phyloP scores from a whole-genome alignment of 495 filamentous ascomycete species.

The Pyronema omphalodes region DNA sequence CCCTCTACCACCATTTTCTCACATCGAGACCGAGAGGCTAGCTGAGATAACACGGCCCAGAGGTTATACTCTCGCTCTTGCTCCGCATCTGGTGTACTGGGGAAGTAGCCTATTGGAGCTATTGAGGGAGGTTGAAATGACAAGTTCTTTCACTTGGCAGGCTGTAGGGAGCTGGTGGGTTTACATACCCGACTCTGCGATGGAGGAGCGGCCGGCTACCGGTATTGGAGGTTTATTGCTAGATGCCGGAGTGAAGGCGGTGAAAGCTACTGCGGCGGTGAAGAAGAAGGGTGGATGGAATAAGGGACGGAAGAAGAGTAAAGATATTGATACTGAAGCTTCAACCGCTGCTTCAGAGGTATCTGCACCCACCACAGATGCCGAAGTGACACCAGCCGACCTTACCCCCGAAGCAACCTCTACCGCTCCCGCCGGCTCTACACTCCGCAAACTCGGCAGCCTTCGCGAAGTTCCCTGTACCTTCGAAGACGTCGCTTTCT shows the following conservation, averaged over 20 bases:
- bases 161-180: conserved; percentile 92
- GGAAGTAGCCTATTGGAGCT: conserved; percentile 54
- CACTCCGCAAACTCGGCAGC: conserved; percentile 47
- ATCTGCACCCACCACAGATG: too few relatives aligned
- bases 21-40: neutral
- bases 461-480: conserved; percentile 32
- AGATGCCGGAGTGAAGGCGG: conserved; percentile 14
- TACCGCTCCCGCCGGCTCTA: neutral
- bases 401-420: too few relatives aligned
- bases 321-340: too few relatives aligned
- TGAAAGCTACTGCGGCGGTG: conserved; percentile 5
- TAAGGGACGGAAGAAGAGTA: conserved; percentile 9
- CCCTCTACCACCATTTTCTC: conserved; percentile 5
- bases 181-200: conserved; percentile 28
- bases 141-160: conserved; percentile 78
- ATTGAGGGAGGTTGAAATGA: conserved; percentile 72
- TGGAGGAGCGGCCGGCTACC: conserved; percentile 12
- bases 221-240: conserved; percentile 3
- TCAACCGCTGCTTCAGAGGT: too few relatives aligned
- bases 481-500: conserved; percentile 23
- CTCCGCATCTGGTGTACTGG: conserved; percentile 75
- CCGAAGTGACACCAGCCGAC: neutral
- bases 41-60: neutral
- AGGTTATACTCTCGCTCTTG: conserved; percentile 59
- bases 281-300: conserved; percentile 19